These are phyloP conservation scores for Ustilago tritici DNA, from an alignment of 1,284 basidiomycete species.

Conservation along the genomic window DNA sequence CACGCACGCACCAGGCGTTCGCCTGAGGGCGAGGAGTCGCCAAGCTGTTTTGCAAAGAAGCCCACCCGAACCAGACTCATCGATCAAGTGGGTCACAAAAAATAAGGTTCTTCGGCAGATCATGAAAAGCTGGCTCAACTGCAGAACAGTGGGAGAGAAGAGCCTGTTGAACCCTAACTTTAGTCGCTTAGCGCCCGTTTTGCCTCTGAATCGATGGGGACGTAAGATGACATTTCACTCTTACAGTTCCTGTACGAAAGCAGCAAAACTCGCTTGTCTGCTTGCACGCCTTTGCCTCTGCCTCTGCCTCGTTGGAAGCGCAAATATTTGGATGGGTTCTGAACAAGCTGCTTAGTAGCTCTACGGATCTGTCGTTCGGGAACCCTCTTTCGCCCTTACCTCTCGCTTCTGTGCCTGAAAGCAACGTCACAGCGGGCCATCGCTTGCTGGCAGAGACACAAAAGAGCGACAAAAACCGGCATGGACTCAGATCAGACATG, in stretches of 20 bases:
- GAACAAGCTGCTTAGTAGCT: neutral
- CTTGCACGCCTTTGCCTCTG: neutral
- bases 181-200: constrained; percentile 1
- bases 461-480: neutral
- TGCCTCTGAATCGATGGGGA: constrained; percentile 14
- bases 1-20: no score
- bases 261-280: neutral
- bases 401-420: neutral
- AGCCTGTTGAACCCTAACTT: neutral
- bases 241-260: neutral
- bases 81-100: no score
- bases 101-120: no score
- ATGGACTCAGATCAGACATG: neutral
- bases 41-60: no score
- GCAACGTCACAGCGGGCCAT: neutral
- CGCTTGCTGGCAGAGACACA: neutral
- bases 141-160: neutral
- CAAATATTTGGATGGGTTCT: neutral
- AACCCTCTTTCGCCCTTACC: neutral
- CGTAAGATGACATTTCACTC: neutral
- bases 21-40: no score
- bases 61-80: no score
- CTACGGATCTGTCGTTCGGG: neutral
- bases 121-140: neutral
- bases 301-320: neutral